Base-by-base conservation (phyloP, 495 filamentous ascomycete species). In the Penicillium coprophilum region DNA sequence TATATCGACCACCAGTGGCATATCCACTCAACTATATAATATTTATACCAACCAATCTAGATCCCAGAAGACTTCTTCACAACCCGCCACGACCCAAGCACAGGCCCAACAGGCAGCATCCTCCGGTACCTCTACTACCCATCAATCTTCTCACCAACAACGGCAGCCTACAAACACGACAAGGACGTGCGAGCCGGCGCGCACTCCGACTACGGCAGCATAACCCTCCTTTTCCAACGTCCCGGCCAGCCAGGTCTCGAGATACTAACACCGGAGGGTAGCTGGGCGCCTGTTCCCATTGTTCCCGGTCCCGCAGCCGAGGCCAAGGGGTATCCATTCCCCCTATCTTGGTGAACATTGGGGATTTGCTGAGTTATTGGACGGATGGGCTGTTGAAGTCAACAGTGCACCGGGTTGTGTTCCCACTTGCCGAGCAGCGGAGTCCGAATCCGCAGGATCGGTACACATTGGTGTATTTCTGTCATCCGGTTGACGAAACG, bases 301-400 rank as follows among this genome's bases (percentile, higher is more conserved):
- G 64, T 69, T 10, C 77, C 77, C 0, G 66, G 64, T 17, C 34
- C 48, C 8, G 73, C 81, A 13, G 38, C 53, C 9, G 60, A 53
- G 46, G 57, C 64, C 12, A 34, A 21, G 31, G 20, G 2, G 19
- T 83, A 83, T 61, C 71, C 77, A 1, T 77, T 79, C 39, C 87
- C 89, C 91, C 94, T 0, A 91, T 97, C 39, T 76, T 97, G 13
- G 85, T 97, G 24, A 98, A 97, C 63, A 92, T 96, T 31, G 94
- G 92, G 3, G 94, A 98, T 65, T 64, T 96, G 46, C 82, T 98
- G 6, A 86, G 83, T 20, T 91, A 95, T 64, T 98, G 94, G 94
- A 97, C 94, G 2, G 85, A 86, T 49, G 91, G 91, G 3, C 63
- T 96, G 46, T 76, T 97, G 36, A 85, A 87, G 58, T 89, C 85